Base-by-base conservation (phyloP, 1,139 yeast species). In the Taphrina deformans region DNA sequence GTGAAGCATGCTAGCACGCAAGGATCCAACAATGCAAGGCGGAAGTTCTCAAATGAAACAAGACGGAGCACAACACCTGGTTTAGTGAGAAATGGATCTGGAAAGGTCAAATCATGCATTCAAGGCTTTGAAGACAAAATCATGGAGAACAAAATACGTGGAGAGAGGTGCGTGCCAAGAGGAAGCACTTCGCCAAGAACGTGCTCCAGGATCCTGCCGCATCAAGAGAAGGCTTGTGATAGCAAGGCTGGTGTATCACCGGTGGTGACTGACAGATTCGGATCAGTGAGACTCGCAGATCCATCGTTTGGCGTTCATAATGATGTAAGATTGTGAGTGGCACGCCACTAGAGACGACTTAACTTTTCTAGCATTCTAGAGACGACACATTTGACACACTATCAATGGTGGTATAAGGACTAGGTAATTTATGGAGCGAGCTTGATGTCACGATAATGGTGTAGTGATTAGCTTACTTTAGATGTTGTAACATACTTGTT, bases 51-150 rank as follows among this genome's bases (percentile, higher is more conserved):
- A n/a, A n/a, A n/a, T n/a, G n/a, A n/a, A n/a, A 31, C 35, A 4
- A 31, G 5, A 2, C 14, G 14, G 14, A 14, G 14, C 14, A 4
- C 2, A 31, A 31, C 9, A 14, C 2, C 35, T 31, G 9, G 14
- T 31, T 14, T 10, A 10, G 35, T 4, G 5, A 10, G 35, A 10
- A 31, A 10, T 10, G 35, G 35, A 4, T 12, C 48, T 9, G 53
- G 53, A 16, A 51, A 31, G 16, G 44, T 51, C 27, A 51, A 16
- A 18, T 31, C 55, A 1, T 21, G 18, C 46, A 53, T 53, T 2
- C 58, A 53, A 38, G 35, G 35, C 2, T 53, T 53, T 18, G 58
- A 53, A 31, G 58, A 53, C 23, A 35, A 26, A 23, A 53, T 53
- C 6, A 9, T n/a, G 33, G 58, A 53, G 14, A 53, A 53, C 38